These are phyloP conservation scores for Cyclotella kingstonii DNA, from an alignment of 108 stramenopile genomes.

Conservation along the genomic window DNA sequence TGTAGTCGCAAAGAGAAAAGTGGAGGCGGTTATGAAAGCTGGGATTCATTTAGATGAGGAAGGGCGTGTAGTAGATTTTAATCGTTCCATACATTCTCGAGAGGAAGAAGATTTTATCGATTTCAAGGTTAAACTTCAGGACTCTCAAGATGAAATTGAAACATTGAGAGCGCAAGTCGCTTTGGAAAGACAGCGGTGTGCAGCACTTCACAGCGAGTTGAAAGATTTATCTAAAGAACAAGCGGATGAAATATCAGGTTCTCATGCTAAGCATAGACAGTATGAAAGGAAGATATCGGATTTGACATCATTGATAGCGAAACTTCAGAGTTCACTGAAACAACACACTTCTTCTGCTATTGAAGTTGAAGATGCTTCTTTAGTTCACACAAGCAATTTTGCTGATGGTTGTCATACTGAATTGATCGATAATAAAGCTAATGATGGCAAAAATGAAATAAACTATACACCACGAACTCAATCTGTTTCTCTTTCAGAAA, in stretches of 20 bases:
- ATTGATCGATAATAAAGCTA: too few relatives aligned
- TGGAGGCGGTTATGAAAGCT: constrained; percentile 8
- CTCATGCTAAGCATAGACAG: constrained; percentile 55
- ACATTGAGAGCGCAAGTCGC: constrained; percentile 51
- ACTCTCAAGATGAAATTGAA: constrained; percentile 60
- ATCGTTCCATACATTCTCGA: too few relatives aligned
- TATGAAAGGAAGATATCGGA: constrained; percentile 70
- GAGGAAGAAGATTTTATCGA: constrained; percentile 56
- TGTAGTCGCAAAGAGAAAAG: constrained; percentile 46
- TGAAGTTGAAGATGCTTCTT: constrained; percentile 4
- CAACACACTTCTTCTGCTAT: constrained; percentile 14
- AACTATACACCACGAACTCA: too few relatives aligned
- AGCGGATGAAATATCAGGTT: constrained; percentile 58
- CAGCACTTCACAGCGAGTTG: constrained; percentile 63
- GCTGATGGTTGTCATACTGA: constrained; percentile 3
- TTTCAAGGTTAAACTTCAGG: constrained; percentile 51
- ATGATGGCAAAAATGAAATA: too few relatives aligned
- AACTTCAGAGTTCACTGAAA: constrained; percentile 42
- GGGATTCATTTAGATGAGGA: neutral
- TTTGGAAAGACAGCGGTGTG: constrained; percentile 53
- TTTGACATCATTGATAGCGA: constrained; percentile 48
- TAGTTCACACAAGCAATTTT: neutral
- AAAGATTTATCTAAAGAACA: constrained; percentile 68
- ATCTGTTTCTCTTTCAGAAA: constrained; percentile 67
- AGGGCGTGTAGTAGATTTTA: neutral